Evolutionary conservation across 2,329 filamentous ascomycete genomes (phyloP), one percentile per base, ranked within the genome.

Genomic region (Colletotrichum sublineola): DNA sequence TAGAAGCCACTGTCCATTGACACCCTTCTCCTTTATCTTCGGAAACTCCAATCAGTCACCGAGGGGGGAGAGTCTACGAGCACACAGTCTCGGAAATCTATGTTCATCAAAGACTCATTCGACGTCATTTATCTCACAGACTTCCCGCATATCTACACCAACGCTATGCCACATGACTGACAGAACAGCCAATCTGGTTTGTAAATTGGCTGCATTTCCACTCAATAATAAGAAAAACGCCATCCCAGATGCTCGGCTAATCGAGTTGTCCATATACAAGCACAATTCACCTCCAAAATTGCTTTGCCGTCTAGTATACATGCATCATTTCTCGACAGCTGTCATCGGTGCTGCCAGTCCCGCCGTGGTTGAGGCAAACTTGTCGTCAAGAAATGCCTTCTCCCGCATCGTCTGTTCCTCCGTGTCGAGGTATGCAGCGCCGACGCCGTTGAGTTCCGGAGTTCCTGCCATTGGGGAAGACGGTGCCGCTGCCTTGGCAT

Each of bases 401-500:
- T 74, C 74, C 29, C 71, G 74, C 64, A 77, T 61, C 33, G 65
- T 56, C 20, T 74, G 72, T 9, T 74, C 73, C 20, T 77, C 75
- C n/a, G 74, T 57, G 7, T 65, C 74, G 46, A 75, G 42, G 55
- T 77, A 69, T 9, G 75, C 76, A 38, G 76, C 77, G 14, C 77
- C 77, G 14, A 79, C 75, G n/a, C 77, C 78, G 29, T 76, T 73
- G 18, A 79, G 72, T 15, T 74, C 73, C 11, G 73, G 63, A n/a
- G 63, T 52, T 14, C 73, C 62, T 48, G 58, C 46, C 24, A 31
- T 31, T n/a, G 64, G 38, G 58, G 56, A 29, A 29, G 33, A 44
- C 29, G 5, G 50, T 8, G 18, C 48, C 40, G 38, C 20, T 33
- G 58, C 3, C 14, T 46, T 44, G 50, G 9, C 29, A 8, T 36